A percentile compares a stretch with the other conserved stretches of the same genome.
phyloP scores from a whole-genome alignment of 108 stramenopile species.

The Nitzschia palea region DNA sequence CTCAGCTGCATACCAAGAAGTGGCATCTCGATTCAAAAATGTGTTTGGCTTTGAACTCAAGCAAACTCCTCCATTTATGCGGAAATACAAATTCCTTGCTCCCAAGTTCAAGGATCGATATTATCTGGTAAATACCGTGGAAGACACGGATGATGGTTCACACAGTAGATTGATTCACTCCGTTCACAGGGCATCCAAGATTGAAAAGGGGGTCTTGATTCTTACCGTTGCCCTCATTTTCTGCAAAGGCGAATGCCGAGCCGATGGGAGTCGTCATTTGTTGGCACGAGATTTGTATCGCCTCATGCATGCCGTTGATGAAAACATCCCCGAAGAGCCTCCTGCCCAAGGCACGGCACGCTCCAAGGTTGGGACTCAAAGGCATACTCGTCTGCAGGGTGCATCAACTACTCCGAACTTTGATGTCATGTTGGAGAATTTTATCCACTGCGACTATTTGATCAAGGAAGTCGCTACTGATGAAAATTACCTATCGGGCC shows the following conservation, averaged over 20 bases:
- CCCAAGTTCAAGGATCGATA: conserved; percentile 66
- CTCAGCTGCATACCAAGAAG: conserved; percentile 64
- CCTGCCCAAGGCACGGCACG: conserved; percentile 52
- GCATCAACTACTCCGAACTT: conserved; percentile 60
- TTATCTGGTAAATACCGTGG: conserved; percentile 62
- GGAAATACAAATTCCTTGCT: conserved; percentile 53
- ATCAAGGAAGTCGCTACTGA: conserved; percentile 64
- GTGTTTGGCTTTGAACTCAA: conserved; percentile 80
- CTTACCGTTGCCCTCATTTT: conserved; percentile 70
- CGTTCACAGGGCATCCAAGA: conserved; percentile 41
- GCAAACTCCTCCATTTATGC: conserved; percentile 57
- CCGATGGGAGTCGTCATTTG: conserved; percentile 66
- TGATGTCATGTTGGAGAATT: conserved; percentile 67
- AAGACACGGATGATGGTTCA: conserved; percentile 55
- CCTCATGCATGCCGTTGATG: conserved; percentile 74
- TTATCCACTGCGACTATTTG: conserved; percentile 79
- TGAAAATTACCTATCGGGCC: conserved; percentile 20
- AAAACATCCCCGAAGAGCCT: conserved; percentile 75
- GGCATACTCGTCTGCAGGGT: conserved; percentile 9
- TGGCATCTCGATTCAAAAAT: conserved; percentile 45
- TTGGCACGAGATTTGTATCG: conserved; percentile 64
- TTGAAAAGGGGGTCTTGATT: conserved; percentile 76
- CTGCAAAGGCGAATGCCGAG: conserved; percentile 71
- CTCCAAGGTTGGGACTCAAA: conserved; percentile 21
- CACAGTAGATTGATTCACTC: conserved; percentile 68